Evolutionary conservation across 2,329 filamentous ascomycete species (phyloP), one percentile per base, ranked within the genome.

Genomic region (Monilinia fructigena): DNA sequence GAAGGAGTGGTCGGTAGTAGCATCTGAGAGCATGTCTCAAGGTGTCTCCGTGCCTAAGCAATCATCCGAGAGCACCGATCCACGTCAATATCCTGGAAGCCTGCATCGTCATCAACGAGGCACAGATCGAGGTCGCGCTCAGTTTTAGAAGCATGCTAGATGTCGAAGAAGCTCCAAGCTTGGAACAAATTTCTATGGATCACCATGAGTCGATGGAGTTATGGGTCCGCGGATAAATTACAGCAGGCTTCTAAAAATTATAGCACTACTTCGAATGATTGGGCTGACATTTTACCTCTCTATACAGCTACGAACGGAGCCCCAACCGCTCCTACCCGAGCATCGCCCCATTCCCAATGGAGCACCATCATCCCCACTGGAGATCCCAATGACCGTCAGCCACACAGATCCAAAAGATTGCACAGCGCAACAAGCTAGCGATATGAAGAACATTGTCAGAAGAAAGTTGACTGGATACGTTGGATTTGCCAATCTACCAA

Each of bases 391-490:
- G 65, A 76, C 72, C 68, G 74, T 77, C 67, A 76, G 75, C 71
- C 76, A 74, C 40, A 70, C 69, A 48, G 75, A 77, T 66, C 75
- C 75, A 26, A 77, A 77, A 77, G 69, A 69, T 76, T 68, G 75
- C 75, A 59, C 75, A 59, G 75, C 75, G 68, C 75, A 77, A 68
- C 75, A 77, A 72, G 75, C 75, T 40, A 73, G 70, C 55, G 75
- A 77, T 69, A 76, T 76, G 75, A 72, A 74, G 81, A 98, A 99
- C 84, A 96, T 99, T 79, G 94, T 99, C 75, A 92, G 95, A 81
- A 88, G 95, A 81, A 99, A 99, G 85, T 84, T 99, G 78, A 98
- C 95, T 61, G 95, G 95, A 77, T 99, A 98, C 76, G 95, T 99
- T 76, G 95, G 95, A 72, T 99, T 99, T 77, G 95, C 95, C 80